Evolutionary conservation across 2,329 filamentous ascomycete genomes (phyloP), one percentile per base, ranked within the genome.

Genomic region (Leptosphaerulina australis): DNA sequence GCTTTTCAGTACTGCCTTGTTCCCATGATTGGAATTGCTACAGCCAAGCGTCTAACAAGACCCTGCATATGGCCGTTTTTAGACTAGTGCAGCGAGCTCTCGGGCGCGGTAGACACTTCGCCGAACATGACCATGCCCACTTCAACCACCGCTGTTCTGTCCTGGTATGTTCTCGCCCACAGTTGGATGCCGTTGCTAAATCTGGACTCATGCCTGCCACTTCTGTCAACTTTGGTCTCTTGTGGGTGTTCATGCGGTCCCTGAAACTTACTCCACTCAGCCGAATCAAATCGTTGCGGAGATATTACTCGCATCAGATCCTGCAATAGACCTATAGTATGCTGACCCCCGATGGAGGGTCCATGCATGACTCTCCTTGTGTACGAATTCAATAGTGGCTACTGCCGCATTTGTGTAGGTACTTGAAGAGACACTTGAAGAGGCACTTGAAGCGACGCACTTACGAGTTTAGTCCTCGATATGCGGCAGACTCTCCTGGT

Each of bases 231-330:
- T 44, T 26, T 25, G 29, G 33, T 17, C 22, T 44, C 11, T 29
- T 50, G 39, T 41, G 26, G 22, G 20, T 35, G 34, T 48, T 50
- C 43, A 51, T 58, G 52, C 50, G 24, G 25, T 28, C 37, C 38
- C 35, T 46, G 36, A 39, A 20, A 15, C 37, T 20, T 15, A 30
- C 46, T 53, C 50, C 44, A 53, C 48, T 40, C 30, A 43, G 44
- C 34, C 37, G 33, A 35, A 52, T 50, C 29, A 34, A 26, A 29
- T 21, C 17, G 46, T 45, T 38, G 34, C 50, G 45, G 50, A 54
- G 44, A 54, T 38, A 52, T 43, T 51, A 35, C 50, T 44, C 53
- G 56, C 53, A 24, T 34, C 18, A 53, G 46, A 44, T 52, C 39
- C 49, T 53, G 50, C 50, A 51, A 49, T 56, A 34, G 50, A 20